Base-by-base conservation (phyloP, 2,329 filamentous ascomycete genomes). In the Penicillium freii region DNA sequence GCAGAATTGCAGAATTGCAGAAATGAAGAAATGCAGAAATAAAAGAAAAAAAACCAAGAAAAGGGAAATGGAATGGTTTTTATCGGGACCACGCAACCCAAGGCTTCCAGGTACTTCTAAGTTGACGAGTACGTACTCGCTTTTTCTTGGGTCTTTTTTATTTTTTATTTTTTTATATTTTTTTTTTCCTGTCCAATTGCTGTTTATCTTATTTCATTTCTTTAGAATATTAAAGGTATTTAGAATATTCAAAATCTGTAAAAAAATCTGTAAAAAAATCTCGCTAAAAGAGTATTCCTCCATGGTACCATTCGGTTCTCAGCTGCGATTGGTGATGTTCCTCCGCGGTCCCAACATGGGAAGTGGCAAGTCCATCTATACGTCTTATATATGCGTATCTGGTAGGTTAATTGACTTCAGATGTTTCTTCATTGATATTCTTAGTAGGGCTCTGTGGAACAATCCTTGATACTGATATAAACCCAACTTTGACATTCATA, bases 301-400 rank as follows among this genome's bases (percentile, higher is more conserved):
- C 59, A 50, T 57, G 58, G 60, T 53, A 61, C 58, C 40, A 49
- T 54, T 49, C 43, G 51, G 34, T 34, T 19, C 50, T 31, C n/a
- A 17, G 21, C 34, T 38, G 46, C 59, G 23, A 63, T 62, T 63
- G 61, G 61, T 48, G 59, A 56, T 48, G 61, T 62, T 60, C 61
- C 49, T 60, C 49, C 43, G 27, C 29, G 29, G 42, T 27, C 39
- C 15, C 17, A 49, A 17, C 11, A 6, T n/a, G 34, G 23, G 15
- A 43, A 43, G 40, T 56, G 31, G 25, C 17, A 36, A 50, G 31
- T 33, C 5, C 13, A 13, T 33, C 1, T 3, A 5, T 31, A 31
- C 10, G 8, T 27, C 21, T 4, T 5, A 5, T 33, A 31, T 11
- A 31, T 31, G 29, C 4, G 29, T 31, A 11, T 31, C 11, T 31